Percentiles rank a stretch among this genome's conserved stretches.
Evolutionary conservation across 2,329 filamentous ascomycete species (phyloP).

Genomic region (Calonectria hawksworthii): DNA sequence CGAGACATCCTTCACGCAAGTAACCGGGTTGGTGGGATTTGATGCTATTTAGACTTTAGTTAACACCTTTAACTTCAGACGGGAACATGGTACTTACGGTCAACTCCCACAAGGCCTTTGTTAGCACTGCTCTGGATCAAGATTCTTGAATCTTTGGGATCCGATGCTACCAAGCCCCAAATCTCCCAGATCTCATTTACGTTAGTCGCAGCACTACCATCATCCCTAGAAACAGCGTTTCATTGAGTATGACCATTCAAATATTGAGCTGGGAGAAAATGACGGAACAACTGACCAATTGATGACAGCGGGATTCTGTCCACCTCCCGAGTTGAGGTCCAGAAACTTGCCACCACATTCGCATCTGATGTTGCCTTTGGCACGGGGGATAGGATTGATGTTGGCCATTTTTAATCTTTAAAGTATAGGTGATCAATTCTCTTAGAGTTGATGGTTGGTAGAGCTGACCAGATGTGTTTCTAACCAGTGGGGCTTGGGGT

Average conservation of each 20-base stretch:
- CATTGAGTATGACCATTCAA: not conserved
- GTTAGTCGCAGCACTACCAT: not conserved
- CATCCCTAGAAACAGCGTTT: not conserved
- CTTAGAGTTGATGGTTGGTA: not conserved
- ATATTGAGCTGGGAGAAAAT: no score
- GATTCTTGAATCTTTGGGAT: not conserved
- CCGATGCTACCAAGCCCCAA: not conserved
- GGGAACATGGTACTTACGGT: not conserved
- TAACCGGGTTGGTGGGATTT: not conserved
- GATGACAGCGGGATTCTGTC: not conserved
- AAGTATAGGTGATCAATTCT: not conserved
- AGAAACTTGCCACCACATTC: not conserved
- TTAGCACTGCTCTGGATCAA: conserved; percentile 1
- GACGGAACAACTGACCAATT: not conserved
- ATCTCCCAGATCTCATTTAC: not conserved
- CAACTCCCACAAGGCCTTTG: not conserved
- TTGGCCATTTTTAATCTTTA: not conserved
- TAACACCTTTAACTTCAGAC: no score
- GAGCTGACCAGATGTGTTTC: no score
- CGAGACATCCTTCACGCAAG: not conserved
- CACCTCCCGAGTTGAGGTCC: not conserved
- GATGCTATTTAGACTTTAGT: not conserved
- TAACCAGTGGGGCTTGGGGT: not conserved
- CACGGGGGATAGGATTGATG: not conserved
- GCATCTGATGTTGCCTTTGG: not conserved